Evolutionary conservation across 176 grass and related monocot species (phyloP), one percentile per base, ranked within the genome.

Genomic region (Triticum timopheevii): DNA sequence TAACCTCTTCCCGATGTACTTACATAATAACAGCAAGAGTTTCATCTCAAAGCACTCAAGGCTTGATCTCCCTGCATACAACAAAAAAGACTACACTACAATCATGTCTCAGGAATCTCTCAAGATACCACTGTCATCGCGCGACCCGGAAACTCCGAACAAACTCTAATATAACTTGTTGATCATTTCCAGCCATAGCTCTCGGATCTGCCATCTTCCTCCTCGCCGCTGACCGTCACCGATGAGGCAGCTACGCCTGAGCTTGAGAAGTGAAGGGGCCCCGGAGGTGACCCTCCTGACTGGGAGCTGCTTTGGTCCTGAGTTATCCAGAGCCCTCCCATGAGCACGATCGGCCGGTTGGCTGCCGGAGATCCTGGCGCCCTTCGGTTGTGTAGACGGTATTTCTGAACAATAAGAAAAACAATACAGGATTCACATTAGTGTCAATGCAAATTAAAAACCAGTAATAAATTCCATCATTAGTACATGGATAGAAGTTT

Each of bases 121-220:
- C 16, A 76, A 84, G 80, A 76, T 83, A 33, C 25, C 23, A 69
- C 73, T 74, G 3, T 49, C 36, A 61, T 36, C 2, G 39, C n/a
- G 44, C 44, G 44, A 3, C 44, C 4, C 4, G 44, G 44, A 23
- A 73, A 65, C 56, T 85, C 63, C 88, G 61, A 90, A 69, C 58
- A 62, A 86, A 62, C 59, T 62, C 40, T 39, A 61, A 27, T 19
- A 81, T 7, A 47, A 17, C 63, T 33, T 69, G 10, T 54, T 30
- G 45, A 74, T 93, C 90, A 94, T 86, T 92, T 95, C 92, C 93
- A 98, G 86, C 83, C 88, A 58, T 87, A 96, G 88, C 84, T 96
- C 52, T 94, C 95, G 0, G 93, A 96, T 59, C 73, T 91, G 64
- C 91, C 87, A 36, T 96, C 92, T 79, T 94, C 97, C 85, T 96